phyloP scores from a whole-genome alignment of 495 filamentous ascomycete species.

The Podospora pseudocomata region DNA sequence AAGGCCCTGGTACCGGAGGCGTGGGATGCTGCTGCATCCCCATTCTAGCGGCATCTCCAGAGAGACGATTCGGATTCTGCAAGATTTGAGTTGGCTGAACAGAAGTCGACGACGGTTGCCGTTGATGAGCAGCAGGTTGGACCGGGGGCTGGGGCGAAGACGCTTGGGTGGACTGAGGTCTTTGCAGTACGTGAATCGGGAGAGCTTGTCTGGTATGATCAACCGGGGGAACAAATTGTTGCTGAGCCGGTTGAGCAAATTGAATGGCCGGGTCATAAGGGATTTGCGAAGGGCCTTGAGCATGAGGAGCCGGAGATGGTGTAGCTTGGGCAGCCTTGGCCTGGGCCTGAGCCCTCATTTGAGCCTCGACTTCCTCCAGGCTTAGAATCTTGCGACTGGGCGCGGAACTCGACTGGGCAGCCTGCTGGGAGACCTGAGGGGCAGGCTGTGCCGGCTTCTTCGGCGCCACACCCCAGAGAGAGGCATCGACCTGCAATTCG shows the following conservation, averaged over 20 bases:
- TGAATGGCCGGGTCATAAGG: slow-evolving; percentile 32
- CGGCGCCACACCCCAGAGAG: slow-evolving; percentile 76
- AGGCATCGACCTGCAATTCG: slow-evolving; percentile 87
- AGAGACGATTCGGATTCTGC: slow-evolving; percentile 46
- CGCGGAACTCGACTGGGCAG: slow-evolving; percentile 24
- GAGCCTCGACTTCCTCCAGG: slow-evolving; percentile 93
- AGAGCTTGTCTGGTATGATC: slow-evolving; percentile 24
- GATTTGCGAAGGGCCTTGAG: slow-evolving; percentile 28
- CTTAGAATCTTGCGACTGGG: slow-evolving; percentile 83
- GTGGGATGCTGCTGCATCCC: slow-evolving; percentile 27
- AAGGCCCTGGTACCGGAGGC: slow-evolving; percentile 13
- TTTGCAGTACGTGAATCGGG: slow-evolving; percentile 45
- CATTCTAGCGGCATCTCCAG: slow-evolving; percentile 37
- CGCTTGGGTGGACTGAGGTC: slow-evolving; percentile 39
- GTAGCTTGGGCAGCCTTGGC: slow-evolving; percentile 37
- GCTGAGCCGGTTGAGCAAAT: slow-evolving; percentile 26
- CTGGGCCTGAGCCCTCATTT: slow-evolving; percentile 71
- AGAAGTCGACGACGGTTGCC: slow-evolving; percentile 46
- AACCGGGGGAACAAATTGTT: slow-evolving; percentile 28
- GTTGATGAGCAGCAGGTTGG: slow-evolving; percentile 36
- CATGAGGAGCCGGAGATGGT: slow-evolving; percentile 28
- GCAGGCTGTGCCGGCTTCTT: slow-evolving; percentile 47
- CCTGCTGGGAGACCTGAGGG: slow-evolving; percentile 28
- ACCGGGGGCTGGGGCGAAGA: slow-evolving; percentile 30
- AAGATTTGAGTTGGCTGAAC: slow-evolving; percentile 55